phyloP scores from a whole-genome alignment of 2,329 filamentous ascomycete species.

The Ophiostoma montium region DNA sequence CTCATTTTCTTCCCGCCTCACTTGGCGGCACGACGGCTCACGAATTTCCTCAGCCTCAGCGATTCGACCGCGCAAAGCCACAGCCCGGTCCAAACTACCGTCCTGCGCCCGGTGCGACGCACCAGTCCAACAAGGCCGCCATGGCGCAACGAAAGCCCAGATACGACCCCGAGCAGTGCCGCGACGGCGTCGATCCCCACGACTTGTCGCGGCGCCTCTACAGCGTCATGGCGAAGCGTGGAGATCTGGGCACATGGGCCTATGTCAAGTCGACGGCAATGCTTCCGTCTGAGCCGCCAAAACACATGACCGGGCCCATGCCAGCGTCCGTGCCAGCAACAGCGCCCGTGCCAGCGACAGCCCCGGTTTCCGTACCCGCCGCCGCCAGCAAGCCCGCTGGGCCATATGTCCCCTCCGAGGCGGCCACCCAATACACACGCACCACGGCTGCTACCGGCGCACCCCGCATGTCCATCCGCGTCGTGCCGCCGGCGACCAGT shows the following conservation, averaged over 20 bases:
- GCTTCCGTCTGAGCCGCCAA: neutral
- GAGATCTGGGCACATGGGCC: slow-evolving; percentile 12
- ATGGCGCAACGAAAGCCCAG: neutral
- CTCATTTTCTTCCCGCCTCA: too few relatives aligned
- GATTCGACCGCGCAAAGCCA: too few relatives aligned
- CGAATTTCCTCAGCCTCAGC: too few relatives aligned
- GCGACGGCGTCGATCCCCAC: slow-evolving; percentile 32
- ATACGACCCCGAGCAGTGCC: neutral
- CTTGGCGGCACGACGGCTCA: too few relatives aligned
- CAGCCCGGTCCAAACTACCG: too few relatives aligned
- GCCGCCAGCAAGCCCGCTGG: neutral
- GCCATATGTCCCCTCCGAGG: slow-evolving; percentile 38
- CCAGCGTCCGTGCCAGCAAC: too few relatives aligned
- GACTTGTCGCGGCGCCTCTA: slow-evolving; percentile 40
- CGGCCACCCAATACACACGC: slow-evolving; percentile 38
- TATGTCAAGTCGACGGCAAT: neutral
- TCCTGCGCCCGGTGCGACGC: too few relatives aligned
- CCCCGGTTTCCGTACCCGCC: neutral
- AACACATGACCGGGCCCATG: neutral
- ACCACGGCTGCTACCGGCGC: slow-evolving; percentile 30
- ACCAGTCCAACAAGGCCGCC: neutral
- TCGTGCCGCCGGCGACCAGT: neutral
- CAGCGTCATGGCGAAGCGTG: slow-evolving; percentile 35
- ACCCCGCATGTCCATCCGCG: neutral
- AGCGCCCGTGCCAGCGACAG: neutral